phyloP scores from a whole-genome alignment of 257 asterid genomes.

The Buddleja alternifolia region DNA sequence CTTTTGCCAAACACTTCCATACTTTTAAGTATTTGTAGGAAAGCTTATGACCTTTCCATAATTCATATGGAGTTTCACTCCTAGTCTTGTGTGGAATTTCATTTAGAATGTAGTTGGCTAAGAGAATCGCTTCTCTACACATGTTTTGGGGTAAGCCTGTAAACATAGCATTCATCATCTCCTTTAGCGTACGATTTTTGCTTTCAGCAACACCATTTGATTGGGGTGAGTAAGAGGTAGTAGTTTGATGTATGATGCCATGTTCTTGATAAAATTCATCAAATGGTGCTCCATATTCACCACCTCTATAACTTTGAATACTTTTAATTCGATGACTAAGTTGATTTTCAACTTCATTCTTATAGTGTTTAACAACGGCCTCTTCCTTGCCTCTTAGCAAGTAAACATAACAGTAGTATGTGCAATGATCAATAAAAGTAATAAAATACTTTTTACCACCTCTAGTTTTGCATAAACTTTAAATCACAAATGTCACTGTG shows the following conservation, averaged over 20 bases:
- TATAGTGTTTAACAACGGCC: no score
- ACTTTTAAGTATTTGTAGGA: not conserved
- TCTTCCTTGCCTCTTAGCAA: no score
- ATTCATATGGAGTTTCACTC: not conserved
- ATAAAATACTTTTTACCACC: not conserved
- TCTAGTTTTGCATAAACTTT: not conserved
- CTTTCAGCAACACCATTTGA: not conserved
- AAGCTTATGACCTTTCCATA: not conserved
- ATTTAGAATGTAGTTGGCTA: not conserved
- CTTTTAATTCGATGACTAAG: no score
- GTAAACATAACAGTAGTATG: no score
- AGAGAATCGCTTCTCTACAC: not conserved
- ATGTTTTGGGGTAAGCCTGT: not conserved
- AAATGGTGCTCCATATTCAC: not conserved
- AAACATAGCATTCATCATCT: conserved; percentile 10
- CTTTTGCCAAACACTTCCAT: no score
- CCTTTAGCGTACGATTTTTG: not conserved
- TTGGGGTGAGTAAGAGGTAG: no score
- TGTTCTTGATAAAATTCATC: not conserved
- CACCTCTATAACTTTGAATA: no score
- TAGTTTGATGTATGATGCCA: not conserved
- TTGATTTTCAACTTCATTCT: no score
- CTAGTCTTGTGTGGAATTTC: not conserved
- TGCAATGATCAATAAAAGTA: conserved; percentile 11
- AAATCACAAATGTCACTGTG: no score